Percentiles rank a stretch among this genome's conserved stretches.
These are phyloP conservation scores for Pholiota molesta DNA, from an alignment of 768 basidiomycete species.

Conservation along the genomic window DNA sequence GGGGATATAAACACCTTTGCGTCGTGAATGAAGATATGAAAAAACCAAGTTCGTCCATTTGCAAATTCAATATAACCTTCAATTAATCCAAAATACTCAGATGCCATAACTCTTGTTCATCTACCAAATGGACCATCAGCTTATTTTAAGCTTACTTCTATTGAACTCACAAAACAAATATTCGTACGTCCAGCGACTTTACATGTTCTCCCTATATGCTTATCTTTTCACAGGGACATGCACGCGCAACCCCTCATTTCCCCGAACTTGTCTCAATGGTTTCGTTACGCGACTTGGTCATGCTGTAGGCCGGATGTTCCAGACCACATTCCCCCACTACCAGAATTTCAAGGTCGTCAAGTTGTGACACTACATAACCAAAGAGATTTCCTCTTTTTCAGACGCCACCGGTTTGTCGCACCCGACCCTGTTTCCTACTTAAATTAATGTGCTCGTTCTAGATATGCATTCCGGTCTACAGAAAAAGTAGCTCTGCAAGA, in stretches of 20 bases:
- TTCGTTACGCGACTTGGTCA: conserved; percentile 95
- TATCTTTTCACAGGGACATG: conserved; percentile 71
- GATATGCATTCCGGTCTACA: conserved; percentile 89
- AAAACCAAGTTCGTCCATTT: conserved; percentile 74
- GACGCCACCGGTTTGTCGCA: conserved; percentile 79
- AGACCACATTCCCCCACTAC: conserved; percentile 95
- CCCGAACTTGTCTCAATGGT: conserved; percentile 95
- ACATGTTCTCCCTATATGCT: neutral
- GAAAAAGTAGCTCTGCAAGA: conserved; percentile 95
- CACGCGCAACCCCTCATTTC: conserved; percentile 87
- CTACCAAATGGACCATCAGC: conserved; percentile 93
- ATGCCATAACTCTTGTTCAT: conserved; percentile 90
- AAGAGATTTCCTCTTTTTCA: conserved; percentile 96
- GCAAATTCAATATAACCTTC: neutral
- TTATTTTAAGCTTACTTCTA: conserved; percentile 91
- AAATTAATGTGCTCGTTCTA: conserved; percentile 30
- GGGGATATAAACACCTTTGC: conserved; percentile 86
- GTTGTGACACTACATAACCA: conserved; percentile 98
- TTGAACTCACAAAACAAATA: conserved; percentile 85
- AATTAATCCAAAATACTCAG: conserved; percentile 41
- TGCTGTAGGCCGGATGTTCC: conserved; percentile 92
- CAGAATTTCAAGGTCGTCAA: conserved; percentile 94
- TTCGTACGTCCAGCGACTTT: conserved; percentile 53
- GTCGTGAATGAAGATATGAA: conserved; percentile 97
- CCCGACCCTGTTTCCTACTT: conserved; percentile 5